Evolutionary conservation across 2,329 filamentous ascomycete species (phyloP), one percentile per base, ranked within the genome.

Genomic region (Zopfia rhizophila): DNA sequence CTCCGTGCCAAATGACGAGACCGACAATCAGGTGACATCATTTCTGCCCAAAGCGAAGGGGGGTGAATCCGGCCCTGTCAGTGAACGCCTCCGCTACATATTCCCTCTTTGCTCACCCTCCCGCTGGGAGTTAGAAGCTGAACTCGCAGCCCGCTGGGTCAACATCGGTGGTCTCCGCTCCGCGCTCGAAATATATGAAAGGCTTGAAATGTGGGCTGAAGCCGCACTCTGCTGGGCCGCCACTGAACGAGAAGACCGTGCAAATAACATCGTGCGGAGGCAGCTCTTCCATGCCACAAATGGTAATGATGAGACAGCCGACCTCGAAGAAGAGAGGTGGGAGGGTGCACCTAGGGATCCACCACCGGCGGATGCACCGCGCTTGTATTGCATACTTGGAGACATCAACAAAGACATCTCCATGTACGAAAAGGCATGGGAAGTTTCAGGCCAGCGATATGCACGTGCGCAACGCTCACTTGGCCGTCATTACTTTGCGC

Each of bases 161-260:
- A 83, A 85, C 35, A 82, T 97, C 3, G 94, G 94, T 7, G 95
- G 91, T 28, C 76, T 99, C 2, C 82, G 90, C 3, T 96, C 92
- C 1, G 94, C 94, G 0, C 81, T 99, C 1, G 94, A 97, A 50
- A 97, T 99, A 50, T 99, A 97, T 73, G 92, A 96, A 73, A 83
- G 94, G 3, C 76, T 99, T 13, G 86, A 91, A 45, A 87, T 97
- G 70, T 97, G 94, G 91, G 90, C 94, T 1, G 94, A 99, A 73
- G 91, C 92, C 4, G 93, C 94, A 0, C 79, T 99, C 2, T 99
- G 94, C 69, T 87, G 91, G 61, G 92, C 91, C 10, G 79, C 84
- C 0, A 89, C 87, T 0, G 82, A 87, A n/a, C 81, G 86, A 73
- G 92, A 97, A 72, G 89, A 89, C 17, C 94, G 94, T 64, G 94